These are phyloP conservation scores for Aspergillus luchuensis DNA, from an alignment of 2,329 filamentous ascomycete species.

Conservation along the genomic window DNA sequence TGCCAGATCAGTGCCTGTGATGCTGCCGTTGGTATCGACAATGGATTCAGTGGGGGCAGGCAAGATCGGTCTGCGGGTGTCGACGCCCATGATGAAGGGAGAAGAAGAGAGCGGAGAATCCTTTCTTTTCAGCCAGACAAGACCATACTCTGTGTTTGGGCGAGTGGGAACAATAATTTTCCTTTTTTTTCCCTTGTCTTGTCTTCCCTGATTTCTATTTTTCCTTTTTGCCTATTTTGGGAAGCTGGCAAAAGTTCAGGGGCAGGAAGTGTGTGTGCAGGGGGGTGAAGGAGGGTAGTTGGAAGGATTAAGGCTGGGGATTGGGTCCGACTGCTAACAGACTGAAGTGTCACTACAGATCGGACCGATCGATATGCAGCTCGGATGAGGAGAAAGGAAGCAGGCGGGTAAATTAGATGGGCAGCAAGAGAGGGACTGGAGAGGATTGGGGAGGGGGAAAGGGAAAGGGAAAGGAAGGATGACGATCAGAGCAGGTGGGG, in stretches of 20 bases:
- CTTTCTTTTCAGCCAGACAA: slow-evolving; percentile 33
- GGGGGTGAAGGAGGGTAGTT: background rate
- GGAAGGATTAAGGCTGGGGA: slow-evolving; percentile 5
- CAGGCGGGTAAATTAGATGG: slow-evolving; percentile 14
- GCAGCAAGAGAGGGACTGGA: slow-evolving; percentile 22
- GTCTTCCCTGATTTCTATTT: background rate
- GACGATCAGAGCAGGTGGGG: slow-evolving; percentile 10
- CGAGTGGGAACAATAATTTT: background rate
- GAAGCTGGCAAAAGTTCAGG: slow-evolving; percentile 3
- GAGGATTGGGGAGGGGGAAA: slow-evolving; percentile 9
- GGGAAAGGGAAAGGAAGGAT: slow-evolving; percentile 12
- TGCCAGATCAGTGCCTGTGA: slow-evolving; percentile 50
- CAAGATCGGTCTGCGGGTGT: slow-evolving; percentile 51
- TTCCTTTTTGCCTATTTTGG: background rate
- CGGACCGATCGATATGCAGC: slow-evolving; percentile 22
- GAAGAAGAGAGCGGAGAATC: slow-evolving; percentile 18
- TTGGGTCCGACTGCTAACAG: slow-evolving; percentile 19
- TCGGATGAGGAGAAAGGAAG: slow-evolving; percentile 13
- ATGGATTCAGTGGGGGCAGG: slow-evolving; percentile 55
- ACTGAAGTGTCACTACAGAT: slow-evolving; percentile 24
- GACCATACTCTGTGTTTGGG: slow-evolving; percentile 36
- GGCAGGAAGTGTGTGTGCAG: slow-evolving; percentile 10
- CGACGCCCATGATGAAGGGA: slow-evolving; percentile 50
- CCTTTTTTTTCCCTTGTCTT: slow-evolving; percentile 11
- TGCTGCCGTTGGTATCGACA: slow-evolving; percentile 48